Percentiles rank a stretch among this genome's conserved stretches.
Evolutionary conservation across 2,329 filamentous ascomycete species (phyloP).

Genomic region (Colletotrichum brevisporum): DNA sequence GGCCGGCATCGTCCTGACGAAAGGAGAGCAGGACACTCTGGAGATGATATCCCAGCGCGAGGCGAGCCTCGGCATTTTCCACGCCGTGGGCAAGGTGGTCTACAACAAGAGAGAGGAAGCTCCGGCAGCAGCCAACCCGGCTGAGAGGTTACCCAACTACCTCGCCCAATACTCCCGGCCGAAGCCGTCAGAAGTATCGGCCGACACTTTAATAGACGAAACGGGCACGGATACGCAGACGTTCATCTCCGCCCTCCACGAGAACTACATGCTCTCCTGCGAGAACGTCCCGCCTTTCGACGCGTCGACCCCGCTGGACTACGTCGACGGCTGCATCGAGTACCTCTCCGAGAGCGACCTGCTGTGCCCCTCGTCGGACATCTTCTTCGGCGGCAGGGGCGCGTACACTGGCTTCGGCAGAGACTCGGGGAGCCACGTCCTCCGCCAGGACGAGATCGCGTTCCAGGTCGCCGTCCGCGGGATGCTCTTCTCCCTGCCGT

Average conservation of each 20-base stretch:
- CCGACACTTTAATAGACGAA: conserved; percentile 89
- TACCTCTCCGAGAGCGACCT: conserved; percentile 90
- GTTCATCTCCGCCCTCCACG: conserved; percentile 90
- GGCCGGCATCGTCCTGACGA: conserved; percentile 74
- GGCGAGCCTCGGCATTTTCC: conserved; percentile 92
- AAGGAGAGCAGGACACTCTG: conserved; percentile 83
- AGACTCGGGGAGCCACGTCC: conserved; percentile 76
- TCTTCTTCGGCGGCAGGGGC: conserved; percentile 75
- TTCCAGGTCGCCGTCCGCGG: conserved; percentile 93
- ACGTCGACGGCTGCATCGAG: conserved; percentile 87
- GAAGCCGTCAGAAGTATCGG: conserved; percentile 74
- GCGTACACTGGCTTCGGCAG: conserved; percentile 63
- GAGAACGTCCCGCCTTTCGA: conserved; percentile 66
- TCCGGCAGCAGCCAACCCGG: conserved; percentile 55
- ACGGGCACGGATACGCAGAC: conserved; percentile 93
- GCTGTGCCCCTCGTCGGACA: conserved; percentile 79
- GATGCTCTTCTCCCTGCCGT: conserved; percentile 85
- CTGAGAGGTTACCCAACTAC: conserved; percentile 72
- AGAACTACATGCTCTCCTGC: conserved; percentile 93
- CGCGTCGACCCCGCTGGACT: conserved; percentile 77
- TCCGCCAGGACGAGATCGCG: conserved; percentile 93
- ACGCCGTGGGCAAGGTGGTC: conserved; percentile 94
- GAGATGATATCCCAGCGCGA: conserved; percentile 89
- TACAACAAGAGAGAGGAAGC: conserved; percentile 89
- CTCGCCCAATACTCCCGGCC: conserved; percentile 70